phyloP scores from a whole-genome alignment of 2,329 filamentous ascomycete genomes.

The Alternaria gansuensis region DNA sequence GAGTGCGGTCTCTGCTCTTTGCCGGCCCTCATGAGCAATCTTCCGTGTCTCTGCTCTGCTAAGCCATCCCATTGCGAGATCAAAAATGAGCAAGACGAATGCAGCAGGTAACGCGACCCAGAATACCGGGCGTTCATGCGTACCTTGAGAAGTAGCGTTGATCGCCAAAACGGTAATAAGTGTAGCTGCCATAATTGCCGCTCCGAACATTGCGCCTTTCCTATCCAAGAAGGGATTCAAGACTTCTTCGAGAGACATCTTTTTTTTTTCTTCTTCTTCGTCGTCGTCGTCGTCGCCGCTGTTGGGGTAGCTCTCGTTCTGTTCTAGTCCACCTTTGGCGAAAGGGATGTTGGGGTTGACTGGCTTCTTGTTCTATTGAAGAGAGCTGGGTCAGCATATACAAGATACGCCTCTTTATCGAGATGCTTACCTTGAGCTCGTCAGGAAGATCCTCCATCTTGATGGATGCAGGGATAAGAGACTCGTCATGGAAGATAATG shows the following conservation, averaged over 20 bases:
- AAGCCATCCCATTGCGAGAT: conserved; percentile 70
- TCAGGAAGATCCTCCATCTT: conserved; percentile 73
- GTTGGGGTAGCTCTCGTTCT: conserved; percentile 58
- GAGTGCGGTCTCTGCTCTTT: conserved; percentile 58
- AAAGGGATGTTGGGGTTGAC: conserved; percentile 78
- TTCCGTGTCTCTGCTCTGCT: conserved; percentile 69
- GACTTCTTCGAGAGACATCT: conserved; percentile 73
- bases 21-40: conserved; percentile 66
- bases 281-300: conserved; percentile 60
- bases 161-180: conserved; percentile 71
- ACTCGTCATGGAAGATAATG: conserved; percentile 70
- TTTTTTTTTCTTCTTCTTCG: conserved; percentile 60
- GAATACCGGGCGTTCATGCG: conserved; percentile 66
- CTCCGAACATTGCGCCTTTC: conserved; percentile 70
- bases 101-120: conserved; percentile 76
- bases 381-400: neutral
- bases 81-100: conserved; percentile 73
- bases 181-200: conserved; percentile 71
- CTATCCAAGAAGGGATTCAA: conserved; percentile 79
- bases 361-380: conserved; percentile 58
- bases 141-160: conserved; percentile 67
- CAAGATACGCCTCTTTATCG: neutral
- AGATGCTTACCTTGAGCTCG: conserved; percentile 55
- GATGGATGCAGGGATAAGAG: conserved; percentile 71
- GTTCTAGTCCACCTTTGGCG: conserved; percentile 64